Base-by-base conservation (phyloP, 257 asterid genomes). In the Galeopsis tetrahit region DNA sequence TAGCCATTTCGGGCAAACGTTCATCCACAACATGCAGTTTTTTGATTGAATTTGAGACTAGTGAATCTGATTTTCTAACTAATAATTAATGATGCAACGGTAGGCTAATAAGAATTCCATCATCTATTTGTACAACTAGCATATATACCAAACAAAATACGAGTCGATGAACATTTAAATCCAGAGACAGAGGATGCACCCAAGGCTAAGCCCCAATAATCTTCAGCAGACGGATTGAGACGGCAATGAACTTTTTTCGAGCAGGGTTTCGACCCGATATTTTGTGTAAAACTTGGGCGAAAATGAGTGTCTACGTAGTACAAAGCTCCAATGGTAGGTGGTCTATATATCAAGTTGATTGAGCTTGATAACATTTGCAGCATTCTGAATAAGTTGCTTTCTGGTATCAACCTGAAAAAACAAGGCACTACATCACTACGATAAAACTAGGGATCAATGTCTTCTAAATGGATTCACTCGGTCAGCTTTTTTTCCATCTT, bases 271-370 rank as follows among this genome's bases (percentile, higher is more conserved):
- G 11, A 14, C 46, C 58, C 3, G 14, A 31, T 32, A 43, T 57
- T 31, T 36, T 44, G 35, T 53, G 52, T 63, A 38, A 36, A 53
- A 21, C 60, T 3, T 7, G 33, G 35, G 13, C 13, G 56, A 14
- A 53, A 15, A 21, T 8, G 34, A 53, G 35, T 8, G 9, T n/a
- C 28, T 0, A 13, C 17, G 1, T 34, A 53, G 2, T 40, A 51
- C 8, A 46, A 73, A 55, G 38, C 75, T 56, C 38, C 5, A 4
- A n/a, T 7, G 2, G 39, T 31, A 17, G 15, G 6, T 66, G 15
- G 6, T 66, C 85, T 78, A 95, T 73, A 95, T 92, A 77, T 92
- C 98, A 67, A 95, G 92, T 7, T 82, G 94, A 65, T 88, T 89
- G 10, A 86, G 75, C 79, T 87, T 83, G 76, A 95, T 69, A 73